Evolutionary conservation across 23 red algal species (phyloP).

Genomic region (Agarophyton chilense): DNA sequence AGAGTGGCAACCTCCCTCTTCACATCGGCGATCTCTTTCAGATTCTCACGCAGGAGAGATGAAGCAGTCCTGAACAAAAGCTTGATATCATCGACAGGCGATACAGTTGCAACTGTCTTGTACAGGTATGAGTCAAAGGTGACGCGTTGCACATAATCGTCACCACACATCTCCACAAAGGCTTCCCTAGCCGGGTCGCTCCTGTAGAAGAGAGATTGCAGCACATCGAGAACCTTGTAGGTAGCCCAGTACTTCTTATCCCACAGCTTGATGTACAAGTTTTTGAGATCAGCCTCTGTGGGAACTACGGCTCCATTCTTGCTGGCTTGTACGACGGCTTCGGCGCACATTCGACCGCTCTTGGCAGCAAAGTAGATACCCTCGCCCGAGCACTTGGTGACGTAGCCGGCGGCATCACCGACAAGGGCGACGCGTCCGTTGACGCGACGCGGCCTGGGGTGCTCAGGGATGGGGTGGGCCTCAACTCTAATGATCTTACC

Average conservation of each 20-base stretch:
- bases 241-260: slow-evolving; percentile 99
- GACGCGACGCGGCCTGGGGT: slow-evolving; percentile 93
- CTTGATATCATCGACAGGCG: slow-evolving; percentile 96
- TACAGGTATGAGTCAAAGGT: slow-evolving; percentile 99
- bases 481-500: slow-evolving; percentile 98
- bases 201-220: slow-evolving; percentile 95
- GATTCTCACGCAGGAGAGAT: slow-evolving; percentile 68
- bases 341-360: slow-evolving; percentile 94
- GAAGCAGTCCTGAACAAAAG: slow-evolving; percentile 96
- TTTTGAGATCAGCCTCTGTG: slow-evolving; percentile 83
- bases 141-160: slow-evolving; percentile 98
- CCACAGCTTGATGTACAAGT: slow-evolving; percentile 85
- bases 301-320: slow-evolving; percentile 79
- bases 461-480: slow-evolving; percentile 99
- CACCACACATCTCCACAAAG: slow-evolving; percentile 98
- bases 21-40: slow-evolving; percentile 60
- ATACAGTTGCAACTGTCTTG: slow-evolving; percentile 95
- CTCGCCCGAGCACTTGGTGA: slow-evolving; percentile 98
- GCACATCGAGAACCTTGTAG: slow-evolving; percentile 95
- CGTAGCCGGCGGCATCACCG: slow-evolving; percentile 98
- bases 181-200: slow-evolving; percentile 93
- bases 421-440: slow-evolving; percentile 93
- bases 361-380: slow-evolving; percentile 99
- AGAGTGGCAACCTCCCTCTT: slow-evolving; percentile 59
- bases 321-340: slow-evolving; percentile 80